Evolutionary conservation across 805 yeast genomes (phyloP).

Genomic region (Lachancea kluyveri): DNA sequence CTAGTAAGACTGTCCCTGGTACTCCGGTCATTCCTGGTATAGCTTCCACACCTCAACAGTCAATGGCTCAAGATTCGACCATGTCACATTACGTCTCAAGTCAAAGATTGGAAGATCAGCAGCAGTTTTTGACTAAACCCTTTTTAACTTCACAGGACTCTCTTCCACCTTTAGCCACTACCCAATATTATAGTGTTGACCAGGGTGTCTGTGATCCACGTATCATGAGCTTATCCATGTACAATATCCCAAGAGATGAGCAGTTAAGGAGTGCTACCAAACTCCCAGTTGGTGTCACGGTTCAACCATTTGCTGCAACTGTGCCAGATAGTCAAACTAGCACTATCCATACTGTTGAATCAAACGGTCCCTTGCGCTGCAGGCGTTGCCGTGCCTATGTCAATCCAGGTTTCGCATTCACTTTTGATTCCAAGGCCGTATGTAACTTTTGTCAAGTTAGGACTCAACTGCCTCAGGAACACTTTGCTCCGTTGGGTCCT

Average conservation of each 20-base stretch:
- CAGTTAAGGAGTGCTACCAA: slow-evolving; percentile 60
- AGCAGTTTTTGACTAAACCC: slow-evolving; percentile 34
- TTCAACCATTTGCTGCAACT: slow-evolving; percentile 77
- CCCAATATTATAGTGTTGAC: slow-evolving; percentile 62
- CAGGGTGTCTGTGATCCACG: slow-evolving; percentile 84
- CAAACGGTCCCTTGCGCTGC: slow-evolving; percentile 76
- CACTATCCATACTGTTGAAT: slow-evolving; percentile 36
- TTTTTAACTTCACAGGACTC: slow-evolving; percentile 74
- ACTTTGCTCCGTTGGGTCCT: slow-evolving; percentile 54
- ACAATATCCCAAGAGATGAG: slow-evolving; percentile 73
- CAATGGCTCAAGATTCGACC: slow-evolving; percentile 8
- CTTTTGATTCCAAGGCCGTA: slow-evolving; percentile 53
- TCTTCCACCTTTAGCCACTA: slow-evolving; percentile 77
- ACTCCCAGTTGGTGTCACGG: slow-evolving; percentile 73
- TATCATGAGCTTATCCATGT: slow-evolving; percentile 71
- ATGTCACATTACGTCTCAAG: slow-evolving; percentile 27
- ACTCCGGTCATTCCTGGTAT: too few species aligned
- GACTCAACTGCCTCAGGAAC: slow-evolving; percentile 61
- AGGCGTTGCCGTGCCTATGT: slow-evolving; percentile 85
- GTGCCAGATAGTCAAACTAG: slow-evolving; percentile 54
- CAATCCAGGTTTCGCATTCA: slow-evolving; percentile 71
- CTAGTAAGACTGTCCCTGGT: too few species aligned
- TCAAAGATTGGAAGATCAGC: slow-evolving; percentile 32
- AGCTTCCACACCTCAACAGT: too few species aligned
- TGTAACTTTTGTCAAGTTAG: slow-evolving; percentile 87